phyloP scores from a whole-genome alignment of 371 early-diverging fungal genomes.

The Parasitella parasitica region DNA sequence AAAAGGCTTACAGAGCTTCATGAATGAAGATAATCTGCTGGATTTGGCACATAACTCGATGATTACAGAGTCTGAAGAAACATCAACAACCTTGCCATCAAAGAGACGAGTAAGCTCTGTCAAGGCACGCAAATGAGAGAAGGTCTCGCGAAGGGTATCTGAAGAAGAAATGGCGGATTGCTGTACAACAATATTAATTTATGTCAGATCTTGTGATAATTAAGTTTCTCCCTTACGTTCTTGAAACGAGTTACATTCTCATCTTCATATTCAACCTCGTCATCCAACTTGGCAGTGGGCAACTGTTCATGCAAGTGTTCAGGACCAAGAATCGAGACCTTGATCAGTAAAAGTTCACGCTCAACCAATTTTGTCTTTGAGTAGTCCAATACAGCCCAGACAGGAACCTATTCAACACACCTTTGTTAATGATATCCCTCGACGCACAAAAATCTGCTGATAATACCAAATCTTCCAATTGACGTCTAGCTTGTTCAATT shows the following conservation, averaged over 20 bases:
- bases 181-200: background rate
- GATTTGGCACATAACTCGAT: slow-evolving; percentile 90
- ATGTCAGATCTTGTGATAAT: background rate
- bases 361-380: slow-evolving; percentile 80
- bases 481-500: slow-evolving; percentile 90
- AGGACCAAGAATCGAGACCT: slow-evolving; percentile 88
- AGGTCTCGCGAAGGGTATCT: slow-evolving; percentile 60
- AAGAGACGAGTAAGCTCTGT: slow-evolving; percentile 82
- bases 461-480: slow-evolving; percentile 83
- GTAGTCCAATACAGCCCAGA: slow-evolving; percentile 97
- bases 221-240: slow-evolving; percentile 11
- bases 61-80: slow-evolving; percentile 74
- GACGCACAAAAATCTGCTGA: no score
- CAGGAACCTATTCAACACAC: slow-evolving; percentile 63
- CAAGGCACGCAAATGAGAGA: slow-evolving; percentile 76
- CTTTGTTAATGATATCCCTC: background rate
- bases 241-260: slow-evolving; percentile 36
- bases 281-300: slow-evolving; percentile 36
- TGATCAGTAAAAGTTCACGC: slow-evolving; percentile 88
- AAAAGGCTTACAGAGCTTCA: slow-evolving; percentile 88
- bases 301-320: slow-evolving; percentile 58
- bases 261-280: slow-evolving; percentile 39
- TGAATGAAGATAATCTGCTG: slow-evolving; percentile 86
- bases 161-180: slow-evolving; percentile 32
- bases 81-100: slow-evolving; percentile 85